Evolutionary conservation across 225 moss, liverwort and hornwort species (phyloP).

Genomic region (Pseudoscleropodium purum): DNA sequence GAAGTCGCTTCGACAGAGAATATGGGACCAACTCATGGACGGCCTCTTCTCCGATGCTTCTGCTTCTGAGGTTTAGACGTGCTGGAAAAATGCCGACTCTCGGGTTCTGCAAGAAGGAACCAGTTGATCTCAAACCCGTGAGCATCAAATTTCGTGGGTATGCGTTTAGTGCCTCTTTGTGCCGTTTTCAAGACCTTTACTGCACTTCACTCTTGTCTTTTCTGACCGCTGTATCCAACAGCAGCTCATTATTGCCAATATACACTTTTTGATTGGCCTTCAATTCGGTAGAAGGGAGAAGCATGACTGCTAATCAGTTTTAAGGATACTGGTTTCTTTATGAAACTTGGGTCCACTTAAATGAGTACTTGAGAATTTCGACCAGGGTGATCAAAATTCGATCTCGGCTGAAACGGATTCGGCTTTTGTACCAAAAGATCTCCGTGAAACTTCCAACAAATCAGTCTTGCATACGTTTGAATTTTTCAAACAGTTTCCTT

Average conservation of each 20-base stretch:
- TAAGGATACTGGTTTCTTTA: background rate
- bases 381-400: background rate
- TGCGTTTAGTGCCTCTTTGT: too few relatives aligned
- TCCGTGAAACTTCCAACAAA: background rate
- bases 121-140: too few relatives aligned
- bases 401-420: background rate
- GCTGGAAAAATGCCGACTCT: background rate
- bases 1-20: background rate
- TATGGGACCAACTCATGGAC: background rate
- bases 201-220: background rate
- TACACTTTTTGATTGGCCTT: background rate
- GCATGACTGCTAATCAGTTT: background rate
- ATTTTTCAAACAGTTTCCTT: background rate
- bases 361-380: background rate
- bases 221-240: background rate
- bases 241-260: background rate
- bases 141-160: background rate
- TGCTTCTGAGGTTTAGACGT: background rate
- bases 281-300: background rate
- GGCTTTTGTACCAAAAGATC: background rate
- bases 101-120: background rate
- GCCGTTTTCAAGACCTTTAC: background rate
- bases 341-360: background rate
- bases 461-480: background rate
- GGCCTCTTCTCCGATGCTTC: background rate